These are phyloP conservation scores for Fusarium nematophilum DNA, from an alignment of 2,329 filamentous ascomycete genomes.

Conservation along the genomic window DNA sequence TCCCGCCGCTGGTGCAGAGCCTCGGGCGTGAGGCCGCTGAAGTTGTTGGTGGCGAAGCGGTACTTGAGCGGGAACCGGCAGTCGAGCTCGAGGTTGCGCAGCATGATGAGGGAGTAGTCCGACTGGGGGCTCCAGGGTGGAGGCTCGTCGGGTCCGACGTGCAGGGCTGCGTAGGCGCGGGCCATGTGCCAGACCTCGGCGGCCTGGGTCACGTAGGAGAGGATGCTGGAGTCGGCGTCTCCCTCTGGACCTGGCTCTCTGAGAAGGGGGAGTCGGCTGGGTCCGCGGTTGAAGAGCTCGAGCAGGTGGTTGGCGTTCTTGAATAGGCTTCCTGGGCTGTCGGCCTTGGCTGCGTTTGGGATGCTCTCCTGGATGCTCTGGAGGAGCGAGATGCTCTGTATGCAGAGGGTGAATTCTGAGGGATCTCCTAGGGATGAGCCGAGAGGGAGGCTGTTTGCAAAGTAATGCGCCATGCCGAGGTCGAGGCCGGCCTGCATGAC, in stretches of 20 bases:
- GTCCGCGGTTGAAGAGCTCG: not conserved
- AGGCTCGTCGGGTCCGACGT: constrained; percentile 55
- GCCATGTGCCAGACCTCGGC: constrained; percentile 61
- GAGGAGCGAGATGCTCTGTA: constrained; percentile 56
- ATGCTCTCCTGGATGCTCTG: constrained; percentile 54
- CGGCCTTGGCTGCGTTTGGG: too few relatives aligned
- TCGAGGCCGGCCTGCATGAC: constrained; percentile 37
- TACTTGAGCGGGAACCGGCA: constrained; percentile 62
- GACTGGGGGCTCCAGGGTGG: constrained; percentile 59
- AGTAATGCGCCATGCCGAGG: constrained; percentile 37
- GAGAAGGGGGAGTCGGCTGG: not conserved
- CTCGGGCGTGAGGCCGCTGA: constrained; percentile 54
- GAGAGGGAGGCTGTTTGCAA: constrained; percentile 35
- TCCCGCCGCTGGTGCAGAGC: constrained; percentile 57
- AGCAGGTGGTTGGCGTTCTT: not conserved
- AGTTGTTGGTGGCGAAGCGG: constrained; percentile 61
- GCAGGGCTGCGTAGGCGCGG: constrained; percentile 58
- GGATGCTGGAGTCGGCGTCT: constrained; percentile 51
- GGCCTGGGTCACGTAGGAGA: constrained; percentile 56
- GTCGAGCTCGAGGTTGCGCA: constrained; percentile 63
- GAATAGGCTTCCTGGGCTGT: too few relatives aligned
- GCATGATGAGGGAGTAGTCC: constrained; percentile 63
- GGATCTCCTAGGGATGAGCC: constrained; percentile 30
- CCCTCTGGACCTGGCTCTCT: not conserved
- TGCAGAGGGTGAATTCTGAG: constrained; percentile 46